These are phyloP conservation scores for Achaetomium macrosporum DNA, from an alignment of 2,329 filamentous ascomycete species.

Conservation along the genomic window DNA sequence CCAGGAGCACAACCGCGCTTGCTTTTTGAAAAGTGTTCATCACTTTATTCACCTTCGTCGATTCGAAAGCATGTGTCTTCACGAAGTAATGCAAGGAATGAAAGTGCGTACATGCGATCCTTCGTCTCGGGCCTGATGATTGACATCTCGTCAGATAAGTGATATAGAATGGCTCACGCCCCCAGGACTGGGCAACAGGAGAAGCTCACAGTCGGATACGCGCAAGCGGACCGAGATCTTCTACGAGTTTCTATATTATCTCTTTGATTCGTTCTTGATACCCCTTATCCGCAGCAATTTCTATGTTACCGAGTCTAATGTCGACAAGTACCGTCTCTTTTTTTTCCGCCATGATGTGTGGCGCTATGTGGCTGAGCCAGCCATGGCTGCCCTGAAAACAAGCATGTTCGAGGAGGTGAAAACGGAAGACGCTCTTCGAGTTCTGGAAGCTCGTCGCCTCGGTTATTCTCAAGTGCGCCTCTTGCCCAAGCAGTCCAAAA, in stretches of 20 bases:
- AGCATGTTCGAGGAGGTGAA: conserved; percentile 76
- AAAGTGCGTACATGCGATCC: conserved; percentile 48
- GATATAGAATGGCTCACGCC: conserved; percentile 68
- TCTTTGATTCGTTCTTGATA: conserved; percentile 87
- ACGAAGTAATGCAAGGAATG: conserved; percentile 69
- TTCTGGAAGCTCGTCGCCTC: conserved; percentile 58
- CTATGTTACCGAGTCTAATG: conserved; percentile 86
- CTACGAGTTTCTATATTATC: conserved; percentile 80
- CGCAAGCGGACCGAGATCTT: conserved; percentile 74
- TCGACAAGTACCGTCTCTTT: conserved; percentile 74
- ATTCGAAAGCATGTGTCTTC: conserved; percentile 74
- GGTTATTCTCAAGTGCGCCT: conserved; percentile 76
- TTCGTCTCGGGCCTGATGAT: not conserved
- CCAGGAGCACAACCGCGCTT: conserved; percentile 52
- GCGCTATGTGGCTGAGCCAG: conserved; percentile 68
- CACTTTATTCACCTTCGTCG: conserved; percentile 70
- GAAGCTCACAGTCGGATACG: conserved; percentile 64
- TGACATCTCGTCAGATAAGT: conserved; percentile 47
- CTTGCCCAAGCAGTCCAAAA: conserved; percentile 69
- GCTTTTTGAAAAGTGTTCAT: conserved; percentile 64
- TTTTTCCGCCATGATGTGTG: conserved; percentile 95
- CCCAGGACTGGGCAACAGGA: conserved; percentile 42
- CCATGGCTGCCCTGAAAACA: conserved; percentile 59
- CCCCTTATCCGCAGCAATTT: conserved; percentile 84
- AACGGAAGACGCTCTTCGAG: conserved; percentile 45